Evolutionary conservation across 164 flowering plant species (phyloP), one percentile per base, ranked within the genome.

Genomic region (Piper longum): DNA sequence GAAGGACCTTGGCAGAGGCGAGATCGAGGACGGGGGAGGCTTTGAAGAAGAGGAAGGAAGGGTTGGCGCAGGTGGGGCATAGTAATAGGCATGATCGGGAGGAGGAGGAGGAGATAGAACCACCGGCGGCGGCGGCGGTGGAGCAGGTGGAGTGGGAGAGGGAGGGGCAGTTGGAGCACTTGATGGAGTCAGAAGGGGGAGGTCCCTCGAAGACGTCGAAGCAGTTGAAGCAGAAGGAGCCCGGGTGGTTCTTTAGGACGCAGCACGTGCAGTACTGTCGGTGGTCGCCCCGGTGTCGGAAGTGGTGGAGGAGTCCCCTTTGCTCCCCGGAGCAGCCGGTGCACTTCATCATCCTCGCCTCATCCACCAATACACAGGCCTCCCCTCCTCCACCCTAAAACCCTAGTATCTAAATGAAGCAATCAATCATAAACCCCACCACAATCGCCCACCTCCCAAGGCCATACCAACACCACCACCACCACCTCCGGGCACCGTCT

Each of bases 181-280:
- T 60, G 71, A 78, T 12, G 36, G 75, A 18, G 66, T 62, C 2
- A 75, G 56, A 2, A 72, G 77, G 60, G 1, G 64, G 9, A 3
- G 79, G 66, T 26, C 74, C 77, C 11, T 76, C 67, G 51, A 64
- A 74, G 26, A 74, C 66, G 19, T 68, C 67, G 70, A 79, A 77
- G 67, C 95, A 87, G 64, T 73, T n/a, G 4, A 87, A 85, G 60
- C 95, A 87, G 72, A 85, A 87, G 54, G 72, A 69, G 2, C 77
- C 81, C 0, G 68, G 71, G 64, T 82, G 73, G 68, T 61, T 18
- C 59, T 71, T 70, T 41, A 74, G 56, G 8, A 74, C 72, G 12
- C 77, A 74, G 36, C 74, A 65, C 45, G 84, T 77, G 77, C 95
- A 87, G 62, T 79, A 72, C n/a, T 73, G 85, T 2, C 77, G 82